Percentiles rank a stretch among this genome's conserved stretches.
Conservation (phyloP, 2,329 filamentous ascomycete genomes). For the Fusarium ambrosium region DNA sequence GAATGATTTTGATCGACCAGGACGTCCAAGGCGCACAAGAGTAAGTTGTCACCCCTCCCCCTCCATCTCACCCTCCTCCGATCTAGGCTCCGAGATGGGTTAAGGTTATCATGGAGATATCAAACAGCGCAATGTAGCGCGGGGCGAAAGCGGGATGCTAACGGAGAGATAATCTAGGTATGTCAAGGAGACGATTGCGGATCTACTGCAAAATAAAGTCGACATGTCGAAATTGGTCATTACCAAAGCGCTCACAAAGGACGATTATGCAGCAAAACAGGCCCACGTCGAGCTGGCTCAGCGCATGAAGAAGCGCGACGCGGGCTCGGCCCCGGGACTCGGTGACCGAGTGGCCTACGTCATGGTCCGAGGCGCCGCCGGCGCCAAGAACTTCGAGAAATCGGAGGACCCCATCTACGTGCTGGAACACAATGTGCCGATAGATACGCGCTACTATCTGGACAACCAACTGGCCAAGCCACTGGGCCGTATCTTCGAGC, state of each 20-base stretch:
- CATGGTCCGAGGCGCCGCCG: constrained; percentile 91
- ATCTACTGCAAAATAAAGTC: constrained; percentile 95
- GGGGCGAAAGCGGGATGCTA: constrained; percentile 31
- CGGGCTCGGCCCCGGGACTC: constrained; percentile 90
- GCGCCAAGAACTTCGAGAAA: constrained; percentile 95
- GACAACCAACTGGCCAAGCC: constrained; percentile 99
- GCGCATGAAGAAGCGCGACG: constrained; percentile 97
- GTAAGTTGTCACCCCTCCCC: constrained; percentile 67
- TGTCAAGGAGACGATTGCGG: constrained; percentile 95
- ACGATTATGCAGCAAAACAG: constrained; percentile 90
- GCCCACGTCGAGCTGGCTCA: constrained; percentile 95
- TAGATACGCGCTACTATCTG: constrained; percentile 98
- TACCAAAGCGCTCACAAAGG: constrained; percentile 94
- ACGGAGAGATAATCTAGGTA: constrained; percentile 73
- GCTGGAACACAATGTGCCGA: constrained; percentile 95
- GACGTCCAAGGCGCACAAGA: constrained; percentile 93
- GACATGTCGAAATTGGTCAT: constrained; percentile 99
- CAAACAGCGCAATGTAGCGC: constrained; percentile 5
- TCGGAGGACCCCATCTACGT: constrained; percentile 98
- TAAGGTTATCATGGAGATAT: constrained; percentile 22
- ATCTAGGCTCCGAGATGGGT: constrained; percentile 14
- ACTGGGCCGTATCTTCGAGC: constrained; percentile 94
- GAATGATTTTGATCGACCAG: constrained; percentile 95
- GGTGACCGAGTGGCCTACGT: constrained; percentile 98
- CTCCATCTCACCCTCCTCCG: not conserved